Percentiles rank a stretch among this genome's conserved stretches.
These are phyloP conservation scores for Phialophora expanda DNA, from an alignment of 2,329 filamentous ascomycete genomes.

Conservation along the genomic window DNA sequence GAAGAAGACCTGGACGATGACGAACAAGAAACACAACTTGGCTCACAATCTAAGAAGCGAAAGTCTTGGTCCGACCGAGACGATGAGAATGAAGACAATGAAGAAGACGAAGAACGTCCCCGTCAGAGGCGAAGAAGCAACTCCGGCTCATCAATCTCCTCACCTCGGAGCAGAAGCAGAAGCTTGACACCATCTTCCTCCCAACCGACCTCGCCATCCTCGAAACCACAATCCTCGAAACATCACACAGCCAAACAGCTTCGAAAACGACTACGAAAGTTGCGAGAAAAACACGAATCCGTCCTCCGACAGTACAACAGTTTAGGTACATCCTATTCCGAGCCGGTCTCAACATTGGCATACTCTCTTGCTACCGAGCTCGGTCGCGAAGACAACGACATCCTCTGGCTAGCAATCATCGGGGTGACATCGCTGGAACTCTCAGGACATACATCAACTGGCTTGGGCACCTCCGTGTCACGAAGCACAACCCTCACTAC, in stretches of 20 bases:
- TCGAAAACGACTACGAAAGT: slow-evolving; percentile 72
- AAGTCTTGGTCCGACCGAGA: slow-evolving; percentile 78
- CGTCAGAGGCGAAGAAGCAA: slow-evolving; percentile 84
- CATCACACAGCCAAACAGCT: slow-evolving; percentile 69
- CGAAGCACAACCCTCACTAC: slow-evolving; percentile 57
- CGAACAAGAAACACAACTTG: slow-evolving; percentile 62
- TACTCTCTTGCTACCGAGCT: slow-evolving; percentile 95
- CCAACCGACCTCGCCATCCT: slow-evolving; percentile 54
- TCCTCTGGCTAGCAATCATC: slow-evolving; percentile 93
- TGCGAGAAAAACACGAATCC: slow-evolving; percentile 77
- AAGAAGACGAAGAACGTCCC: slow-evolving; percentile 76
- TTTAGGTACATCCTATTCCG: slow-evolving; percentile 86
- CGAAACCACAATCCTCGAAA: slow-evolving; percentile 48
- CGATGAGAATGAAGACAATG: slow-evolving; percentile 64
- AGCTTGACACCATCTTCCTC: slow-evolving; percentile 53
- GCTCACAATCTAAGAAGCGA: slow-evolving; percentile 65
- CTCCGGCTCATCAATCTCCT: slow-evolving; percentile 58
- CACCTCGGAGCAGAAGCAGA: slow-evolving; percentile 43
- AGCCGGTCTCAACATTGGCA: slow-evolving; percentile 91
- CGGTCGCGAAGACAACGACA: slow-evolving; percentile 93
- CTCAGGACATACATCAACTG: slow-evolving; percentile 83
- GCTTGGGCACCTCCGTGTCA: slow-evolving; percentile 60
- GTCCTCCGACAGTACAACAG: slow-evolving; percentile 83
- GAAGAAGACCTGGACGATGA: slow-evolving; percentile 64
- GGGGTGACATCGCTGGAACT: slow-evolving; percentile 93